Base-by-base conservation (phyloP, 2,329 filamentous ascomycete species). In the Aspergillus jensenii region DNA sequence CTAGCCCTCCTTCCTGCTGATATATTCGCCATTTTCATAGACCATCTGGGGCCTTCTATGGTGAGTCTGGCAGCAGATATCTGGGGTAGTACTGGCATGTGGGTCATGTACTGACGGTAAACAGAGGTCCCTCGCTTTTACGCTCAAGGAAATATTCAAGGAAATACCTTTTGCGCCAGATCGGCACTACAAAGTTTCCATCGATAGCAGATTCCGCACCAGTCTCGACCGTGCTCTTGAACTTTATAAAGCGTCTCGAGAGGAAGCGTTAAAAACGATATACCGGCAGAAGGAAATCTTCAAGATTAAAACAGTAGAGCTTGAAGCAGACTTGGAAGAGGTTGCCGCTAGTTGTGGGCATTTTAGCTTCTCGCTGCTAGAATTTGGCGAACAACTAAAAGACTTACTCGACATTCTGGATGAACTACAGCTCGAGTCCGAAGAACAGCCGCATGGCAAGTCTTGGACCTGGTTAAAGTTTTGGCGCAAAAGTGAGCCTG, bases 341-440 rank as follows among this genome's bases (percentile, higher is more conserved):
- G 93, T 98, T 11, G 93, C 93, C 41, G 93, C 95, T n/a, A 96
- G 93, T 56, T 99, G 95, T 69, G 93, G 95, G 0, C 93, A 98
- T 74, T 99, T 98, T 71, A 93, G 90, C 70, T 97, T 95, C 71
- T 96, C 90, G 44, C 80, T 99, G 25, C 85, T 95, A 62, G 90
- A 95, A 65, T 93, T 98, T 69, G 93, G 91, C 0, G 90, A 96
- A 70, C 92, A 97, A 69, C 90, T 96, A 78, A 86, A 90, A 63
- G 84, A 84, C 12, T 95, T 96, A 66, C 76, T 99, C 45, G 86
- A 91, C 52, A 87, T 95, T 0, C 78, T 99, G 4, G 91, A 97
- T 68, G 90, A 96, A 43, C 76, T 98, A 41, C 93, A 95, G 71
- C 71, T 78, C 6, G 84, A 89, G 61, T 79, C 85, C 17, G 86